phyloP scores from a whole-genome alignment of 176 grass and related monocot species.

The Rhynchospora pubera region DNA sequence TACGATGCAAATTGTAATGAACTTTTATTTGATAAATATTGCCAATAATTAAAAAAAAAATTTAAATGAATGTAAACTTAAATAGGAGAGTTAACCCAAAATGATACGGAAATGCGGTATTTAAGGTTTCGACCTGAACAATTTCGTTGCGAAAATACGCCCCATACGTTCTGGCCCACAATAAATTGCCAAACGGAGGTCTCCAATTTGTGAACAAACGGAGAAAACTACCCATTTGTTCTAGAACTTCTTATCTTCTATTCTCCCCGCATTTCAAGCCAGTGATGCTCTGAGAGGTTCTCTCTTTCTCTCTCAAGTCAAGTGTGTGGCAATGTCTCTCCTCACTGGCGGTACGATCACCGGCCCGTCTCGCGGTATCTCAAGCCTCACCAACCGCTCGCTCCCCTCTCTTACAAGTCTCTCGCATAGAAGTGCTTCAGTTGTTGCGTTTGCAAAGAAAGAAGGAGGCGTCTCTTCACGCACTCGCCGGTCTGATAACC shows the following conservation, averaged over 20 bases:
- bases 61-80: no score
- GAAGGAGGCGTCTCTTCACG: conserved; percentile 82
- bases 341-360: conserved; percentile 35
- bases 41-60: no score
- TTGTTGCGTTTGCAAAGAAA: conserved; percentile 48
- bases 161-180: no score
- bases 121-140: no score
- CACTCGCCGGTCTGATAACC: conserved; percentile 73
- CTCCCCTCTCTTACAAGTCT: neutral
- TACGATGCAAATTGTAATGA: no score
- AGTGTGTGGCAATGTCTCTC: conserved; percentile 56
- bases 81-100: no score
- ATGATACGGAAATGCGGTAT: no score
- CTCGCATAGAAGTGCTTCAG: conserved; percentile 22
- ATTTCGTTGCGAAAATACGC: no score
- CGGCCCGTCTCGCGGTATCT: conserved; percentile 11
- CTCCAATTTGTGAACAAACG: neutral
- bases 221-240: neutral
- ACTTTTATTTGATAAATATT: no score
- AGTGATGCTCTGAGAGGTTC: conserved; percentile 1
- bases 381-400: neutral
- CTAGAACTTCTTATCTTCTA: conserved; percentile 14
- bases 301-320: neutral
- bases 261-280: neutral
- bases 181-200: neutral